Base-by-base conservation (phyloP, 352 stramenopile genomes). In the Globisporangium splendens region DNA sequence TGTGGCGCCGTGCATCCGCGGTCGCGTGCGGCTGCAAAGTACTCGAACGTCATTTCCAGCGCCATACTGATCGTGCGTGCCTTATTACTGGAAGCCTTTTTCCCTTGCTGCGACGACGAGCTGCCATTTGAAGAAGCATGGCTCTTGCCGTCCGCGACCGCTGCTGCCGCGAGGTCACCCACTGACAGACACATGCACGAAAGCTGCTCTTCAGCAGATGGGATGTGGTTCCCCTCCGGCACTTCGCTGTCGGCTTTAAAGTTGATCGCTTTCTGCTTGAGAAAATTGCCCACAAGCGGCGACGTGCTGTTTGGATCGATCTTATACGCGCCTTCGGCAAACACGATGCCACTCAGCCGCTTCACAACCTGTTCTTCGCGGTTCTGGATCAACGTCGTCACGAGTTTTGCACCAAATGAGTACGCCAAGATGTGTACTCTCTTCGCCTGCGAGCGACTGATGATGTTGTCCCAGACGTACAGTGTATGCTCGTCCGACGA, bases 381-480 rank as follows among this genome's bases (percentile, higher is more conserved):
- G 4, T 89, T 69, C 56, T 88, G 76, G 21, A 90, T 69, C 10
- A 92, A 66, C 13, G 75, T 86, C 14, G 83, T 72, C 44, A 89
- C 76, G 14, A 82, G 73, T 61, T 89, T 89, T 28, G 79, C 80
- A 10, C 79, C 81, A 57, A 88, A 83, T 1, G 79, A 87, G 53
- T 89, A 88, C 14, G 81, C 81, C 31, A 91, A 68, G 31, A 91
- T 62, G 47, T 79, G 86, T 10, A 88, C 62, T 17, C 88, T 85
- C 59, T 70, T 70, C 15, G 81, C 81, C 15, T 78, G 61, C 0
- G 79, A 71, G 50, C 75, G 78, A 10, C 68, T 79, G 51, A 91
- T 79, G 50, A 89, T 81, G 54, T 89, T 72, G 60, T 90, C 79
- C 79, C 83, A 92, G 24, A 90, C 72, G 54, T 90, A 90, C 21